Percentiles rank a stretch among this genome's conserved stretches.
phyloP scores from a whole-genome alignment of 2,329 filamentous ascomycete species.

The Colletotrichum sp. region DNA sequence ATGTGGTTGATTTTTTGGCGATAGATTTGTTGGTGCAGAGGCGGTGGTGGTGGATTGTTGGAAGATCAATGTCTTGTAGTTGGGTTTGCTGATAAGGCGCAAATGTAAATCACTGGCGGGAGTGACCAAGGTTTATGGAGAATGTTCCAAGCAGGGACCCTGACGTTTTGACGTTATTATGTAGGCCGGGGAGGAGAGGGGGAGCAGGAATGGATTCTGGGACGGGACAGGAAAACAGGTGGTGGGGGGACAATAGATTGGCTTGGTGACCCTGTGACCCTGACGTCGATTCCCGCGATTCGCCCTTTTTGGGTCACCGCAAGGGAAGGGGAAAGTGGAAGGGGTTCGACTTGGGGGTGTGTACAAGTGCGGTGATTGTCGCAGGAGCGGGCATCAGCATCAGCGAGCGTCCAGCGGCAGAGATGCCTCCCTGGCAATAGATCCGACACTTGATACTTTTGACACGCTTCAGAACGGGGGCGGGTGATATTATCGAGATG shows the following conservation, averaged over 20 bases:
- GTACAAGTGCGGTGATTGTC: slow-evolving; percentile 13
- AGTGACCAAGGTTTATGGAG: not conserved
- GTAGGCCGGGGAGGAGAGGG: slow-evolving; percentile 5
- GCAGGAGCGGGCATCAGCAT: not conserved
- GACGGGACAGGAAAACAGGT: slow-evolving; percentile 14
- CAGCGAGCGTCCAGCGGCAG: not conserved
- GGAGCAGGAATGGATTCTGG: not conserved
- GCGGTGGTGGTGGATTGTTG: not conserved
- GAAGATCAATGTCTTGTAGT: not conserved
- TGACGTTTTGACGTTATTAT: slow-evolving; percentile 15
- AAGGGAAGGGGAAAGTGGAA: slow-evolving; percentile 20
- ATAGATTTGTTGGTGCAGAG: not conserved
- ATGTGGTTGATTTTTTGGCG: not conserved
- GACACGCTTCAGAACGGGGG: not conserved
- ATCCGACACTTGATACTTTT: not conserved
- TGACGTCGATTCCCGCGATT: slow-evolving; percentile 21
- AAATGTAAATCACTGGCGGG: not conserved
- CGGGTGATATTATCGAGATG: slow-evolving; percentile 14
- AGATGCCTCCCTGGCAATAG: not conserved
- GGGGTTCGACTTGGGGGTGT: not conserved
- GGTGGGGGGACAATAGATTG: slow-evolving; percentile 21
- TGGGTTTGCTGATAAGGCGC: not conserved
- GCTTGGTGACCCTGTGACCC: slow-evolving; percentile 20
- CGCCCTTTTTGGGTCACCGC: slow-evolving; percentile 18
- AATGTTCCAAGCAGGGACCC: slow-evolving; percentile 7